Evolutionary conservation across 805 yeast genomes (phyloP), one percentile per base, ranked within the genome.

Genomic region (Candida dajiaensis): DNA sequence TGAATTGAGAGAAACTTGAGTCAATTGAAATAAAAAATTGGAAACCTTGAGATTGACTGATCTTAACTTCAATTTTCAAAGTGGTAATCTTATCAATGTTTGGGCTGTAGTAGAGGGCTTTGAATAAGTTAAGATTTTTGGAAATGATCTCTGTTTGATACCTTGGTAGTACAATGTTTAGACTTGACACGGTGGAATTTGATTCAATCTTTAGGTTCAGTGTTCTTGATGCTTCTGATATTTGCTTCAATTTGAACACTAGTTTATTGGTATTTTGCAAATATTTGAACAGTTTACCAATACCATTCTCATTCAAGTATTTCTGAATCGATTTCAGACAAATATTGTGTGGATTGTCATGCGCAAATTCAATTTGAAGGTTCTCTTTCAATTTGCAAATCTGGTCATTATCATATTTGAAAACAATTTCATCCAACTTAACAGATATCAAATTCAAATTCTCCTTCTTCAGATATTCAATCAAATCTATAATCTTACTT

Each of bases 401-500:
- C 28, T 54, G 52, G 22, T 50, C 53, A n/a, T 47, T 44, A 6
- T 55, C 58, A 43, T 61, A 61, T 19, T 55, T 54, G 49, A 61
- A 61, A 12, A 53, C 51, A 20, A 59, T 53, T 33, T 59, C 55
- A 26, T 58, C 62, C 3, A 59, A 43, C 36, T 51, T 58, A 1
- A 59, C 59, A 31, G 56, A 55, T 40, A 58, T 45, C 28, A 59
- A 31, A 28, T 52, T 49, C 45, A 61, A 50, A 23, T 51, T 45
- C 49, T 55, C 55, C 22, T 43, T 25, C 22, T 55, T 49, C 23
- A 61, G 42, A 42, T 52, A 54, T 29, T 59, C 52, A 28, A 55
- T 55, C 38, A 61, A 40, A 19, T 54, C 62, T 18, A 61, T 52
- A 8, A 57, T 49, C 39, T 58, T 59, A 8, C 59, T 52, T 25